phyloP scores from a whole-genome alignment of 106 monocot genomes.

The Acorus gramineus region DNA sequence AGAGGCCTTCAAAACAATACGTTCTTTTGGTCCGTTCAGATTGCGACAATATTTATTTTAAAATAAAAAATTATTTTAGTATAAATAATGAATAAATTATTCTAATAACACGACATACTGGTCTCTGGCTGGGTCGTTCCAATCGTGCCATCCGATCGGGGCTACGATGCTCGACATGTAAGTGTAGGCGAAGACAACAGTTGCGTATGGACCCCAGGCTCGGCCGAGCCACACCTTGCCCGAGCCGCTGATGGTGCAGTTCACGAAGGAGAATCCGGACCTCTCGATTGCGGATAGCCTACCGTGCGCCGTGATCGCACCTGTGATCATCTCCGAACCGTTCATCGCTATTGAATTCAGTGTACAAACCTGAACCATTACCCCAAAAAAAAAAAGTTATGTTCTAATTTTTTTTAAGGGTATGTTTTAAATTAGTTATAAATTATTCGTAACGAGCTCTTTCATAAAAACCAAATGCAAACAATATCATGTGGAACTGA shows the following conservation, averaged over 20 bases:
- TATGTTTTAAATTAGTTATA: too few species aligned
- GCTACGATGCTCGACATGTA: conserved; percentile 29
- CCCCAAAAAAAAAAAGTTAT: too few species aligned
- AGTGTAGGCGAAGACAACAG: conserved; percentile 39
- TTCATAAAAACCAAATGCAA: too few species aligned
- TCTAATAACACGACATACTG: conserved; percentile 14
- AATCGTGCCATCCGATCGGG: conserved; percentile 52
- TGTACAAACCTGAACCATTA: conserved; percentile 28
- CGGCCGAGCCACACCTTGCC: conserved; percentile 51
- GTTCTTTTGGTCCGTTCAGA: too few species aligned
- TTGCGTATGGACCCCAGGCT: conserved; percentile 39
- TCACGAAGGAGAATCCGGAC: conserved; percentile 43
- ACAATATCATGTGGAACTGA: too few species aligned
- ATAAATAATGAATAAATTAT: not conserved
- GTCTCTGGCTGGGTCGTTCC: conserved; percentile 45
- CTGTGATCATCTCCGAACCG: conserved; percentile 20
- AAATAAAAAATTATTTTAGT: too few species aligned
- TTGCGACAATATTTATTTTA: too few species aligned
- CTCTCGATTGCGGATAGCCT: conserved; percentile 27
- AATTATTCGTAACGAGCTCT: too few species aligned
- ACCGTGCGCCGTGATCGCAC: conserved; percentile 61
- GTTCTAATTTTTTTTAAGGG: too few species aligned
- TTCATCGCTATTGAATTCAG: conserved; percentile 45
- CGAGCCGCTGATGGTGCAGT: conserved; percentile 37
- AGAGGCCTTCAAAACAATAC: too few species aligned